phyloP scores from a whole-genome alignment of 2,329 filamentous ascomycete species.

The Septoria linicola region DNA sequence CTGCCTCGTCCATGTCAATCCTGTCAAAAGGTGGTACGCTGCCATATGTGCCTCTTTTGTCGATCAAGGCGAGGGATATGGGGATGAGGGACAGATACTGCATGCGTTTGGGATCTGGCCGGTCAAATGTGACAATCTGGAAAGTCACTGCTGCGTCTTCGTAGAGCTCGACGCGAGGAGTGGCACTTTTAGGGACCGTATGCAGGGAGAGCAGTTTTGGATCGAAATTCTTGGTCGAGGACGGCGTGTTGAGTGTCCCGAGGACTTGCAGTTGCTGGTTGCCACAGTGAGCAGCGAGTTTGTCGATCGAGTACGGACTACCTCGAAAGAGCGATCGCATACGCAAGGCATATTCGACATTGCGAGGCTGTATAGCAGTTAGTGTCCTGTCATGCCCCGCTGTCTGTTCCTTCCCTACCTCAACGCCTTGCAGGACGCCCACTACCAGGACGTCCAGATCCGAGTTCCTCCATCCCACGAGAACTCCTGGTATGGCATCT shows the following conservation, averaged over 20 bases:
- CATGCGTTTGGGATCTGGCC: slow-evolving; percentile 83
- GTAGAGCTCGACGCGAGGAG: slow-evolving; percentile 73
- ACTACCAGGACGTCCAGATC: slow-evolving; percentile 87
- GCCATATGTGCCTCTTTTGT: slow-evolving; percentile 56
- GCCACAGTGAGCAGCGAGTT: slow-evolving; percentile 82
- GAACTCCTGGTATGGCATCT: slow-evolving; percentile 73
- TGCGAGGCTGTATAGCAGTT: slow-evolving; percentile 58
- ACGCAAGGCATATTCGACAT: slow-evolving; percentile 84
- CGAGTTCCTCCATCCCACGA: slow-evolving; percentile 96
- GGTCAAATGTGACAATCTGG: slow-evolving; percentile 85
- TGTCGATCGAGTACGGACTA: slow-evolving; percentile 73
- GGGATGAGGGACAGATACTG: slow-evolving; percentile 92
- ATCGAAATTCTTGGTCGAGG: slow-evolving; percentile 55
- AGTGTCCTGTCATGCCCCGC: slow-evolving; percentile 7
- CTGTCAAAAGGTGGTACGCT: slow-evolving; percentile 49
- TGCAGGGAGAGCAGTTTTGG: slow-evolving; percentile 67
- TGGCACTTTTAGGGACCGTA: slow-evolving; percentile 49
- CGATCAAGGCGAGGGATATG: slow-evolving; percentile 80
- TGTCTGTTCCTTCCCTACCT: slow-evolving; percentile 56
- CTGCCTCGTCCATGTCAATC: slow-evolving; percentile 71
- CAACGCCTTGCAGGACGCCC: slow-evolving; percentile 83
- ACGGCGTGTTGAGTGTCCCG: slow-evolving; percentile 70
- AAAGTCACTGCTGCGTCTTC: slow-evolving; percentile 66
- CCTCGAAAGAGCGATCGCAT: slow-evolving; percentile 80
- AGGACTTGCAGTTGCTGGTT: slow-evolving; percentile 80